Percentiles rank a stretch among this genome's conserved stretches.
Evolutionary conservation across 768 basidiomycete genomes (phyloP).

Genomic region (Dioszegia aurantiaca): DNA sequence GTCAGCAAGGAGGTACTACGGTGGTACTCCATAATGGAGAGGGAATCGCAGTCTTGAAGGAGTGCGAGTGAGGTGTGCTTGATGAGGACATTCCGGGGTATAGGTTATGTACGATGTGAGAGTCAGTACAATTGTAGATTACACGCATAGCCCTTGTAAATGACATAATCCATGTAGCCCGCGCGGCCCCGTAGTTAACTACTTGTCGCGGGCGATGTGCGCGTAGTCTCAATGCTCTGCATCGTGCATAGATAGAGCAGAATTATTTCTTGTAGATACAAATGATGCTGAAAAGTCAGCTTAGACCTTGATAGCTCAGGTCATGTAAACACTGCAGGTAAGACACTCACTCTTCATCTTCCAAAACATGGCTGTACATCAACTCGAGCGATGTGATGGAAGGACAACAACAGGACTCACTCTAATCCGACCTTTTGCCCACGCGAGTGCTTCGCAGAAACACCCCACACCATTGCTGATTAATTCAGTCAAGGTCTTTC

Average conservation of each 20-base stretch:
- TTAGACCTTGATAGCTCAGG: neutral
- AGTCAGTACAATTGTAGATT: no score
- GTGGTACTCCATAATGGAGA: neutral
- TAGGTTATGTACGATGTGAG: no score
- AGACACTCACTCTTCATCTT: constrained; percentile 52
- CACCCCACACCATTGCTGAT: constrained; percentile 76
- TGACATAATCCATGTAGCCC: no score
- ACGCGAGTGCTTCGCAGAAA: constrained; percentile 93
- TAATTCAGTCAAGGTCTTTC: neutral
- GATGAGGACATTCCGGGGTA: no score
- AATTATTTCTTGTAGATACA: constrained; percentile 50
- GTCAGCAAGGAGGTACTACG: neutral
- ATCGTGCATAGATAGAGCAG: neutral
- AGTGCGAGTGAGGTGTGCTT: no score
- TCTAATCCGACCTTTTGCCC: constrained; percentile 70
- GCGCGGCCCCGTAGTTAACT: no score
- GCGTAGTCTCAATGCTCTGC: no score
- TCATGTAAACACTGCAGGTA: neutral
- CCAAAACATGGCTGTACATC: constrained; percentile 42
- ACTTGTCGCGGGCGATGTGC: no score
- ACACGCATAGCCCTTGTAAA: no score
- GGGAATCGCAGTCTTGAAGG: neutral
- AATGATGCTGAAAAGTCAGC: constrained; percentile 38
- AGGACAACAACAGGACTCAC: constrained; percentile 25
- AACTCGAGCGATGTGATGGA: neutral